A percentile compares a stretch with the other conserved stretches of the same genome.
phyloP scores from a whole-genome alignment of 2,329 filamentous ascomycete species.

The Alternaria sp. region DNA sequence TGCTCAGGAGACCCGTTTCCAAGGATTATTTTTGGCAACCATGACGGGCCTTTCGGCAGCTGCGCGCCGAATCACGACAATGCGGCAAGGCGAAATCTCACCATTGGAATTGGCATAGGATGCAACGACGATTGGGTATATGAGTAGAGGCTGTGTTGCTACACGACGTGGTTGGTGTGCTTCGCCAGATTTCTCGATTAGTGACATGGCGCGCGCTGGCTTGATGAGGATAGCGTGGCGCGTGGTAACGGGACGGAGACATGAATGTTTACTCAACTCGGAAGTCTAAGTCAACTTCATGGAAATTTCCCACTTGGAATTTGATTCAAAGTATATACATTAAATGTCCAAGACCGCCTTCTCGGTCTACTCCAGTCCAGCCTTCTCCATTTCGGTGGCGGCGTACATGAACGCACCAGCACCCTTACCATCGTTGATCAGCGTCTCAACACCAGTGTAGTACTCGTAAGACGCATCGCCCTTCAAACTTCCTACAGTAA shows the following conservation, averaged over 20 bases:
- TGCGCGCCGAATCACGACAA: neutral
- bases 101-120: neutral
- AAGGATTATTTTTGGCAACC: conserved; percentile 24
- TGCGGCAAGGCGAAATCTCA: neutral
- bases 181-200: neutral
- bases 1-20: conserved; percentile 23
- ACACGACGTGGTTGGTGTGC: neutral
- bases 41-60: conserved; percentile 17
- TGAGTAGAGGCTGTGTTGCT: neutral
- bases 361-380: conserved; percentile 10
- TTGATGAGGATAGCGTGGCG: conserved; percentile 1
- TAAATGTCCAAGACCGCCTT: neutral
- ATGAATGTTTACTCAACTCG: neutral
- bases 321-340: conserved; percentile 8
- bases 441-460: conserved; percentile 47
- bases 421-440: conserved; percentile 52
- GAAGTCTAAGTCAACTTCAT: neutral
- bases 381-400: conserved; percentile 41
- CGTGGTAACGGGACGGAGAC: neutral
- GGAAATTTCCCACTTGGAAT: neutral
- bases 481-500: conserved; percentile 61
- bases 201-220: neutral
- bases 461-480: conserved; percentile 61
- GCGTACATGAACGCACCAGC: conserved; percentile 54
- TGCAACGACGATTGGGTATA: neutral